Percentiles rank a stretch among this genome's conserved stretches.
These are phyloP conservation scores for Mycena filopes DNA, from an alignment of 768 basidiomycete species.

Conservation along the genomic window DNA sequence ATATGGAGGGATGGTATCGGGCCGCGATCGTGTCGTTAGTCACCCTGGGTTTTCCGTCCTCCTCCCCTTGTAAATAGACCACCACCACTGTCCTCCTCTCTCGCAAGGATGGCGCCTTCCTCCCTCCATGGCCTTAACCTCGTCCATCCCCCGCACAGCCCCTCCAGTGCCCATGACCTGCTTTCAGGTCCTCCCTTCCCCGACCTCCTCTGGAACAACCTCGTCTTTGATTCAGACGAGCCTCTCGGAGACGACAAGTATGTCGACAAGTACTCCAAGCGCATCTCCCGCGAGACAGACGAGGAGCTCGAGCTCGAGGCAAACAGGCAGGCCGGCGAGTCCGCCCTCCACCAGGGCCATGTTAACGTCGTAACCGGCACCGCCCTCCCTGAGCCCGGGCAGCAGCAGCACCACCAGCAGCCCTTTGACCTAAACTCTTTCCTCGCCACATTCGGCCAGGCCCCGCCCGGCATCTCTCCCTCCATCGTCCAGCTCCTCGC, in stretches of 20 bases:
- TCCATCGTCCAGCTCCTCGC: slow-evolving; percentile 80
- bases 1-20: too few species aligned
- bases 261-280: slow-evolving; percentile 48
- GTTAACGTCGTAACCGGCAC: slow-evolving; percentile 67
- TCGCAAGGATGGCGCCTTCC: slow-evolving; percentile 63
- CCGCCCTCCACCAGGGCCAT: slow-evolving; percentile 64
- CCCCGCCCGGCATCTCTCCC: slow-evolving; percentile 49
- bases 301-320: slow-evolving; percentile 60
- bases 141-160: slow-evolving; percentile 62
- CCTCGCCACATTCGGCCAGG: slow-evolving; percentile 47
- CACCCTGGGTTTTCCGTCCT: not conserved
- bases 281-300: slow-evolving; percentile 49
- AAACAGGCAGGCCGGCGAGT: slow-evolving; percentile 45
- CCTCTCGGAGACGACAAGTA: slow-evolving; percentile 45
- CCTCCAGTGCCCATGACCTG: slow-evolving; percentile 64
- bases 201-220: slow-evolving; percentile 87
- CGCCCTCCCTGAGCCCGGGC: slow-evolving; percentile 52
- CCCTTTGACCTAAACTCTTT: slow-evolving; percentile 53
- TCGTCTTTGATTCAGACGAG: slow-evolving; percentile 83
- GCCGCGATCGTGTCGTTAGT: too few species aligned
- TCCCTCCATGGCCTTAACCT: slow-evolving; percentile 85
- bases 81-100: not conserved
- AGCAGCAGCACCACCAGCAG: slow-evolving; percentile 38
- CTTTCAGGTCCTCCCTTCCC: slow-evolving; percentile 73
- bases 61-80: slow-evolving; percentile 13